phyloP scores from a whole-genome alignment of 306 rosid genomes.

The Senna siamea region DNA sequence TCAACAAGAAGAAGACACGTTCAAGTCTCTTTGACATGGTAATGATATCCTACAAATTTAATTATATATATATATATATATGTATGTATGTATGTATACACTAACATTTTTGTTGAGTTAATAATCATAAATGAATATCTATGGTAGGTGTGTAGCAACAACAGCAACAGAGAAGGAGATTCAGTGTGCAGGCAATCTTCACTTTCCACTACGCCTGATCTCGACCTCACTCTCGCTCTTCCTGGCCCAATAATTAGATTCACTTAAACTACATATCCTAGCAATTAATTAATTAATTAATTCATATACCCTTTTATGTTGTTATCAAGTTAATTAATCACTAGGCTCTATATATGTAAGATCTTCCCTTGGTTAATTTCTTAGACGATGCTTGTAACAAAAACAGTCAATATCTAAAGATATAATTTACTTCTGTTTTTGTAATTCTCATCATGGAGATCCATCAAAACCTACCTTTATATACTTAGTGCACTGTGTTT shows the following conservation, averaged over 20 bases:
- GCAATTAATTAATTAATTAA: too few relatives aligned
- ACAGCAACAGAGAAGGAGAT: constrained; percentile 18
- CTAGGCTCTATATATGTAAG: too few relatives aligned
- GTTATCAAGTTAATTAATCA: too few relatives aligned
- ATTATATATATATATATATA: too few relatives aligned
- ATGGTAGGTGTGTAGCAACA: constrained; percentile 59
- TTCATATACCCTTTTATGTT: too few relatives aligned
- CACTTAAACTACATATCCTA: constrained; percentile 39
- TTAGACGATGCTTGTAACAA: background rate
- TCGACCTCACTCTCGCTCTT: constrained; percentile 79
- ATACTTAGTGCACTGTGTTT: too few relatives aligned
- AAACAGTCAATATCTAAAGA: background rate
- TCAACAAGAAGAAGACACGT: constrained; percentile 71
- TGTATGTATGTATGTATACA: background rate
- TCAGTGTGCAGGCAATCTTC: too few relatives aligned
- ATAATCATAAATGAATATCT: too few relatives aligned
- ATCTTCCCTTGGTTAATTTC: too few relatives aligned
- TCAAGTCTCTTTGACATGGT: constrained; percentile 91
- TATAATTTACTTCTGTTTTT: background rate
- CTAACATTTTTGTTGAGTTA: too few relatives aligned
- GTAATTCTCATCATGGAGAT: background rate
- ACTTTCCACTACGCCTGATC: constrained; percentile 47
- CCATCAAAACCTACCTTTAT: too few relatives aligned
- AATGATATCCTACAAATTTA: too few relatives aligned
- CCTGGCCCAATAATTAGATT: constrained; percentile 64